Evolutionary conservation across 75 land plant genomes (phyloP).

Genomic region (Adiantum capillusveneris): DNA sequence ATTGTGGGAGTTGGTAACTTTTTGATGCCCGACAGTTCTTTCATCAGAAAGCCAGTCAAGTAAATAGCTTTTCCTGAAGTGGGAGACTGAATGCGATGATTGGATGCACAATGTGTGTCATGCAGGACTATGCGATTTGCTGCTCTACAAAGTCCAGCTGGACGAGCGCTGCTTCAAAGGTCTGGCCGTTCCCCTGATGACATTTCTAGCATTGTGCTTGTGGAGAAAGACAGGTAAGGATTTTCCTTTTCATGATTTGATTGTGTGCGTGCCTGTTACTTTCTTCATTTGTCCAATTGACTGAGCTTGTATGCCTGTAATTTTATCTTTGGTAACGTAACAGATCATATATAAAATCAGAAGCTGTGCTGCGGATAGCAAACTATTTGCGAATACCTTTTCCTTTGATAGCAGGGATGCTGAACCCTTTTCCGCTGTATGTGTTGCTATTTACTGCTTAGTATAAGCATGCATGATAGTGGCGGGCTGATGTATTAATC

Average conservation of each 20-base stretch:
- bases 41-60: background rate
- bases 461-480: background rate
- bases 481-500: background rate
- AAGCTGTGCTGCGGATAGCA: constrained; percentile 78
- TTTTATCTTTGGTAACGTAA: background rate
- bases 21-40: background rate
- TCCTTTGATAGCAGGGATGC: constrained; percentile 59
- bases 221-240: constrained; percentile 67
- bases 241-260: background rate
- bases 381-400: constrained; percentile 53
- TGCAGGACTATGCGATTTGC: constrained; percentile 66
- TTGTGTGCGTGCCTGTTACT: background rate
- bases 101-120: background rate
- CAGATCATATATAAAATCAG: constrained; percentile 85
- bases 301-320: background rate
- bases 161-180: constrained; percentile 63
- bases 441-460: constrained; percentile 8
- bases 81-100: background rate
- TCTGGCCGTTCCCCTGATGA: constrained; percentile 86
- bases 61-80: background rate
- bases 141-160: constrained; percentile 81
- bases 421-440: constrained; percentile 70
- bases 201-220: constrained; percentile 90
- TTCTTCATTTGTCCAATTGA: too few species aligned
- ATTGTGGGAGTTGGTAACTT: too few species aligned